Evolutionary conservation across 2,329 filamentous ascomycete genomes (phyloP), one percentile per base, ranked within the genome.

Genomic region (Chalaropsis thielavioides): DNA sequence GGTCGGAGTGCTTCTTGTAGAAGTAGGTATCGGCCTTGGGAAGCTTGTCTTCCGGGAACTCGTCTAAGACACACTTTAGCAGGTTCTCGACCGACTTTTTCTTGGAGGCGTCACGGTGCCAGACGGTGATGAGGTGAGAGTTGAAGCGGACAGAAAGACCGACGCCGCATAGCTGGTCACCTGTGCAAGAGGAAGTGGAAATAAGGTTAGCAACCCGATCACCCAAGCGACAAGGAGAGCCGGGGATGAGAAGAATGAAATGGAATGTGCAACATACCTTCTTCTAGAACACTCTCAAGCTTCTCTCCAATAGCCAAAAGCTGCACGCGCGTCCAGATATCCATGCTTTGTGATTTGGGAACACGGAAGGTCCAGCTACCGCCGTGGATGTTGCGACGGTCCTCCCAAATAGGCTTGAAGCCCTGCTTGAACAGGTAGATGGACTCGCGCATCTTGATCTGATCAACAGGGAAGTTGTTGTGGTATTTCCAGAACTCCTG

Each of bases 321-420:
- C 76, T 91, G 84, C 68, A 96, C 81, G 72, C 86, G 85, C 70
- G 86, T 91, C 90, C 87, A 96, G 72, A 89, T 88, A 70, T 87
- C 87, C 2, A 84, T 82, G 5, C 83, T 84, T 44, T 82, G 81
- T 68, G 79, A 80, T 78, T 95, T 96, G 68, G 87, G 85, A 56
- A 96, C 87, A 62, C 92, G 86, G 76, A 97, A 95, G 24, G 90
- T 95, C 90, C 90, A 96, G 73, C 88, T 88, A 61, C 92, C 92
- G 63, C 92, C 92, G 68, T 85, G 81, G 67, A 87, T 79, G 75
- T 96, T 96, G 71, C 94, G 85, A 49, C 89, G 83, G 73, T 97
- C 92, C 76, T 91, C 88, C 88, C 88, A 91, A 69, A 90, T 78
- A 65, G 88, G 88, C 68, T 82, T 82, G 75, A 90, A 89, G 43